Evolutionary conservation across 2,329 filamentous ascomycete species (phyloP).

Genomic region (Phialocephala subalpina): DNA sequence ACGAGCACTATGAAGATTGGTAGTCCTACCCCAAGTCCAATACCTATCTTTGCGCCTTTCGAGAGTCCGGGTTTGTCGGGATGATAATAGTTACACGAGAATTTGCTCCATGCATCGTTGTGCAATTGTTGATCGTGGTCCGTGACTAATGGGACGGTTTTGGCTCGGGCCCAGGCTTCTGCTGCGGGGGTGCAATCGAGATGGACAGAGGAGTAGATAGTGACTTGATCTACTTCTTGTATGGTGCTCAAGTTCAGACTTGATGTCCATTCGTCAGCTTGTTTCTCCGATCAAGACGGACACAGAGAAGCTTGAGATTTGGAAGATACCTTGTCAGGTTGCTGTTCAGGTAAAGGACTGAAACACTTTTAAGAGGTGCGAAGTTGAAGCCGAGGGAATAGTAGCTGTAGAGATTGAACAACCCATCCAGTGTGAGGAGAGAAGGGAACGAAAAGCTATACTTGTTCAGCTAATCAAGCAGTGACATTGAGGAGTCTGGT

Average conservation of each 20-base stretch:
- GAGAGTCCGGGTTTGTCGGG: not conserved
- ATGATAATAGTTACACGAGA: not conserved
- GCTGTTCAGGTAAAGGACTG: not conserved
- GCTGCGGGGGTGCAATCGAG: not conserved
- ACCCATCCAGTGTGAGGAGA: constrained; percentile 11
- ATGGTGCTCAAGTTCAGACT: not conserved
- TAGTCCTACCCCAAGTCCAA: not conserved
- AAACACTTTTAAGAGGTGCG: not conserved
- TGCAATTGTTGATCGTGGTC: not conserved
- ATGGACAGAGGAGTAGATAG: not conserved
- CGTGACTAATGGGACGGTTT: not conserved
- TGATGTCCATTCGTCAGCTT: not conserved
- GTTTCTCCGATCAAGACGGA: not conserved
- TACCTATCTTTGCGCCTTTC: not conserved
- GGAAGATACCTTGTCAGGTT: not conserved
- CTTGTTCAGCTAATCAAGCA: not conserved
- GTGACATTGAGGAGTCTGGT: not conserved
- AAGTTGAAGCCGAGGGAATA: not conserved
- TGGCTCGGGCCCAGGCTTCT: not conserved
- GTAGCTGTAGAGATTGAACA: not conserved
- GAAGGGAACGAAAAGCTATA: constrained; percentile 16
- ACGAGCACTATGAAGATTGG: not conserved
- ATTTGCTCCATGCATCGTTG: not conserved
- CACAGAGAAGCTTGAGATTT: not conserved
- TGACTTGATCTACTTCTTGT: not conserved